A percentile compares a stretch with the other conserved stretches of the same genome.
These are phyloP conservation scores for Fraxinus angustifolia DNA, from an alignment of 305 asterid genomes.

Conservation along the genomic window DNA sequence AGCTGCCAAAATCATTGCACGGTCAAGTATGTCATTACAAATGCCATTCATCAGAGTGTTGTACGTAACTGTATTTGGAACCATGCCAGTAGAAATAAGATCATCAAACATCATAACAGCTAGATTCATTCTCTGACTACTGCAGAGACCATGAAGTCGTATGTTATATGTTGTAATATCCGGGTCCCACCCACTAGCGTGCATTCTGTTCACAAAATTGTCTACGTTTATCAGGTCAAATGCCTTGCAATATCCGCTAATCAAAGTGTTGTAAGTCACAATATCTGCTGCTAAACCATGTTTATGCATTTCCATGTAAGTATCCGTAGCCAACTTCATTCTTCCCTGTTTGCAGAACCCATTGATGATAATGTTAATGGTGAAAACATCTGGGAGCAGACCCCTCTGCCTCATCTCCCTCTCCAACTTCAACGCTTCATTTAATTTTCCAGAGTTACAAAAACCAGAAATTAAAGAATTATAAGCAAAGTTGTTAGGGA, in stretches of 20 bases:
- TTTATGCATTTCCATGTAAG: slow-evolving; percentile 57
- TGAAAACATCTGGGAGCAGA: slow-evolving; percentile 64
- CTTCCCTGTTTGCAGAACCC: slow-evolving; percentile 81
- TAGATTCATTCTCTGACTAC: slow-evolving; percentile 58
- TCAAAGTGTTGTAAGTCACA: slow-evolving; percentile 84
- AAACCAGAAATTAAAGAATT: slow-evolving; percentile 84
- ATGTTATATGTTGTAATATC: slow-evolving; percentile 82
- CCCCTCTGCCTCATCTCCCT: slow-evolving; percentile 74
- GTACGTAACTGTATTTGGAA: slow-evolving; percentile 84
- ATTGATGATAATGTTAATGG: slow-evolving; percentile 74
- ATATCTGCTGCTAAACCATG: slow-evolving; percentile 67
- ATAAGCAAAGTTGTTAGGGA: slow-evolving; percentile 78
- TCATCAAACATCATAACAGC: slow-evolving; percentile 71
- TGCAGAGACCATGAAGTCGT: slow-evolving; percentile 68
- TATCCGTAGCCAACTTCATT: slow-evolving; percentile 69
- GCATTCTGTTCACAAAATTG: slow-evolving; percentile 53
- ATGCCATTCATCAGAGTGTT: slow-evolving; percentile 71
- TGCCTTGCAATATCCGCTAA: slow-evolving; percentile 74
- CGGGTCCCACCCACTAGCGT: slow-evolving; percentile 67
- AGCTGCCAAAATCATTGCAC: slow-evolving; percentile 81
- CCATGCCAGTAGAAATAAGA: slow-evolving; percentile 70
- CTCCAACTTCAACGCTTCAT: slow-evolving; percentile 63
- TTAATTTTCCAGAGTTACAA: slow-evolving; percentile 54
- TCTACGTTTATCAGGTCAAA: slow-evolving; percentile 73
- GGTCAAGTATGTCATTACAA: slow-evolving; percentile 77